These are phyloP conservation scores for Puccinia sorghi DNA, from an alignment of 1,284 basidiomycete species.

Conservation along the genomic window DNA sequence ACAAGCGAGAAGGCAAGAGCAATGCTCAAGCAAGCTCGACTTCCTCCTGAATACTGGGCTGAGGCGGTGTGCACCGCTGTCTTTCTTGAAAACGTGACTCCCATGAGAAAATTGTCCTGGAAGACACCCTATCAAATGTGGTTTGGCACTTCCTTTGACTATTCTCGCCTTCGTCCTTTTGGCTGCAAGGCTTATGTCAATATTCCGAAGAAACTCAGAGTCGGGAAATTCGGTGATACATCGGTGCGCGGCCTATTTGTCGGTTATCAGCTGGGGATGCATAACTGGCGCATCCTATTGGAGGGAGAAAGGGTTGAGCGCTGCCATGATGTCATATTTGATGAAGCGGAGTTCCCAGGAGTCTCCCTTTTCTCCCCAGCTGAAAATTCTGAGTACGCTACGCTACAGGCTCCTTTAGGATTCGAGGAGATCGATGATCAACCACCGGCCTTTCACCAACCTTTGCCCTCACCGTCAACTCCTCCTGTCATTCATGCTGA, in stretches of 20 bases:
- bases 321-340: not conserved
- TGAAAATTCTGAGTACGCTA: not conserved
- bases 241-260: not conserved
- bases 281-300: conserved; percentile 26
- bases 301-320: not conserved
- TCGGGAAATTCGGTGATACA: conserved; percentile 10
- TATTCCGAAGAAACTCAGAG: not conserved
- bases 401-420: not conserved
- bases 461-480: too few relatives aligned
- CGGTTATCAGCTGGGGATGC: too few relatives aligned
- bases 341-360: not conserved
- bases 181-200: conserved; percentile 10
- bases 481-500: too few relatives aligned
- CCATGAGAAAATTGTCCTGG: not conserved
- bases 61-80: conserved; percentile 26
- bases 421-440: not conserved
- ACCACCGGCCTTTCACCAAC: too few relatives aligned
- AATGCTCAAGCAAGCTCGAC: not conserved
- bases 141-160: not conserved
- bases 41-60: conserved; percentile 13
- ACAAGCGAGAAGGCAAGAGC: not conserved
- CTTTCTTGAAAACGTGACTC: conserved; percentile 28
- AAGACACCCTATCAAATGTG: not conserved
- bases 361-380: not conserved
- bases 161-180: not conserved